phyloP scores from a whole-genome alignment of 371 early-diverging fungal genomes.

The Rhizopus microsporus region DNA sequence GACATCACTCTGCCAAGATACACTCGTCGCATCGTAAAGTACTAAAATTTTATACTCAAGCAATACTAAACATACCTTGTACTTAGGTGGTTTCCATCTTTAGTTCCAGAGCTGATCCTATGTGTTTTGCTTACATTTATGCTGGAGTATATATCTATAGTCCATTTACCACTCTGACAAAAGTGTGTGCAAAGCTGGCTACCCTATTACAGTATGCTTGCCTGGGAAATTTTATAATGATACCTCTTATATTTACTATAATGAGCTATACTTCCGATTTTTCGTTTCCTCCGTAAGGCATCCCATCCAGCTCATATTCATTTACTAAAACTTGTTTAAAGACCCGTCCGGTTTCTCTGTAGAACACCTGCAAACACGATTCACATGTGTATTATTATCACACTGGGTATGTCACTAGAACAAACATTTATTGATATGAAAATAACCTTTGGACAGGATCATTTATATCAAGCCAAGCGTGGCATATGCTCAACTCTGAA shows the following conservation, averaged over 20 bases:
- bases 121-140: slow-evolving; percentile 47
- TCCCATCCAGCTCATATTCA: neutral
- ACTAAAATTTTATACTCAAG: neutral
- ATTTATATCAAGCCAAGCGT: slow-evolving; percentile 51
- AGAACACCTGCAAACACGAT: slow-evolving; percentile 46
- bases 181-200: slow-evolving; percentile 26
- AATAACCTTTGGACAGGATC: slow-evolving; percentile 30
- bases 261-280: slow-evolving; percentile 32
- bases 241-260: slow-evolving; percentile 36
- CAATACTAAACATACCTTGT: neutral
- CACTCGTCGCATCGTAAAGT: slow-evolving; percentile 39
- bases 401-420: slow-evolving; percentile 36
- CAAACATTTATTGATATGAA: neutral
- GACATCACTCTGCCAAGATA: slow-evolving; percentile 43
- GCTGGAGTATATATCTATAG: slow-evolving; percentile 46
- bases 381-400: slow-evolving; percentile 44
- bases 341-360: slow-evolving; percentile 46
- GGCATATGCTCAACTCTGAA: slow-evolving; percentile 50
- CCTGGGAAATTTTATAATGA: slow-evolving; percentile 38
- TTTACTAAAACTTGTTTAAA: slow-evolving; percentile 7
- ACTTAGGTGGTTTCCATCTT: slow-evolving; percentile 37
- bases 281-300: slow-evolving; percentile 43
- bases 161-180: slow-evolving; percentile 27
- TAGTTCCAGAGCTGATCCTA: slow-evolving; percentile 46
- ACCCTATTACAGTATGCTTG: slow-evolving; percentile 38